Evolutionary conservation across 495 filamentous ascomycete species (phyloP), one percentile per base, ranked within the genome.

Genomic region (Hypoxylon fragiforme): DNA sequence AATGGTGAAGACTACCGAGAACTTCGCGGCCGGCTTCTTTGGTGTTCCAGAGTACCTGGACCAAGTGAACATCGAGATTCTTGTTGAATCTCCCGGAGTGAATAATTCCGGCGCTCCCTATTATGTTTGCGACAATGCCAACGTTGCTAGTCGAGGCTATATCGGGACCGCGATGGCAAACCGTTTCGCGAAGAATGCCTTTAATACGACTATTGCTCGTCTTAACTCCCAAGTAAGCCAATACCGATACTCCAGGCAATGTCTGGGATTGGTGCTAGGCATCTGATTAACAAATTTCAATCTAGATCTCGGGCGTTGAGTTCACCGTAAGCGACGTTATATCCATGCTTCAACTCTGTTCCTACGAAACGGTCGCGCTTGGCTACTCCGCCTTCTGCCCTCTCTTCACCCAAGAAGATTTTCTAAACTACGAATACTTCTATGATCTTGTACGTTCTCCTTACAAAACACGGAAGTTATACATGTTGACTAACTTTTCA

Each of bases 1-100:
- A 19, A 67, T 68, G 65, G 62, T 68, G n/a, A 70, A 76, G 61
- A 70, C 72, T 1, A 60, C 71, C 7, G 55, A 70, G 8, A 68
- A 73, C 53, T 73, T 73, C 38, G 69, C 67, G 13, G 70, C 70
- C 15, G 70, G 70, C 28, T 73, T 73, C 49, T 73, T 71, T 28
- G 70, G 70, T 24, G 69, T 70, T 7, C 69, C 69, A 8, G 69
- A 71, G 44, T 71, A 67, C 49, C 35, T 68, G 16, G 57, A 63
- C 28, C 50, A 71, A 39, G 69, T 70, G 13, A 69, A 50, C 54
- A 67, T 71, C 21, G 69, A 71, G 52, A 71, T 71, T 44, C 53
- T 70, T 11, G 67, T 71, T 30, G 69, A 71, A 37, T 41, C 50
- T 9, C 13, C 56, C 2, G 64, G 64, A 2, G 49, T 67, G 19